These are phyloP conservation scores for Globisporangium radiosum DNA, from an alignment of 352 stramenopile species.

Conservation along the genomic window DNA sequence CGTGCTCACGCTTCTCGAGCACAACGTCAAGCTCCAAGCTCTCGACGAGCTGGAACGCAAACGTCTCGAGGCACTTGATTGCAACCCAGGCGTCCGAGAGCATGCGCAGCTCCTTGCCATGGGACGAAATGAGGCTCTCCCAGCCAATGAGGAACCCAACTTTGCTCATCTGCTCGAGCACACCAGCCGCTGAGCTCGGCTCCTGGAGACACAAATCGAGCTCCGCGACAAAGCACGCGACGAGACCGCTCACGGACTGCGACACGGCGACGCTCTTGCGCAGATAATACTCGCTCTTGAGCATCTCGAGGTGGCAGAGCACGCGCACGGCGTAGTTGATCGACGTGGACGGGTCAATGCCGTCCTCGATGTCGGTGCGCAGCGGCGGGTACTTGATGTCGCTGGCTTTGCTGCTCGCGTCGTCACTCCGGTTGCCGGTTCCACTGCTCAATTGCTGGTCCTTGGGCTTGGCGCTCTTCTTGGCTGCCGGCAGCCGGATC, in stretches of 20 bases:
- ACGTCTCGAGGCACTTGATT: constrained; percentile 83
- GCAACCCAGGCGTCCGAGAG: constrained; percentile 88
- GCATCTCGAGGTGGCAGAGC: constrained; percentile 65
- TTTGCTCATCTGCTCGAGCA: constrained; percentile 60
- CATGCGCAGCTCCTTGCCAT: constrained; percentile 95
- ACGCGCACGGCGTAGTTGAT: constrained; percentile 55
- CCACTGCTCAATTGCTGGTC: constrained; percentile 21
- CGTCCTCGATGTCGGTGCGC: constrained; percentile 57
- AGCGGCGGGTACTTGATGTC: constrained; percentile 63
- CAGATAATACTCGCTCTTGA: constrained; percentile 74
- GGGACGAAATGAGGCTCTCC: constrained; percentile 93
- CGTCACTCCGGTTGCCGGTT: background rate
- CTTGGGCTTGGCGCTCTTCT: constrained; percentile 31
- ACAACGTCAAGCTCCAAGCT: constrained; percentile 34
- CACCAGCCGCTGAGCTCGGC: constrained; percentile 25
- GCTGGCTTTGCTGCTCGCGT: constrained; percentile 16
- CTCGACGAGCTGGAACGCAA: constrained; percentile 74
- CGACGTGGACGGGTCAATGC: constrained; percentile 41
- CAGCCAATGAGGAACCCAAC: constrained; percentile 91
- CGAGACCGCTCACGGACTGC: constrained; percentile 77
- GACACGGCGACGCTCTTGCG: constrained; percentile 78
- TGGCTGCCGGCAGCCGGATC: constrained; percentile 37
- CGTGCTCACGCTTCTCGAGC: constrained; percentile 51
- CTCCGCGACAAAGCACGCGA: constrained; percentile 74
- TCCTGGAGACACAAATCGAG: constrained; percentile 71